phyloP scores from a whole-genome alignment of 2,329 filamentous ascomycete species.

The Fusarium sp. region DNA sequence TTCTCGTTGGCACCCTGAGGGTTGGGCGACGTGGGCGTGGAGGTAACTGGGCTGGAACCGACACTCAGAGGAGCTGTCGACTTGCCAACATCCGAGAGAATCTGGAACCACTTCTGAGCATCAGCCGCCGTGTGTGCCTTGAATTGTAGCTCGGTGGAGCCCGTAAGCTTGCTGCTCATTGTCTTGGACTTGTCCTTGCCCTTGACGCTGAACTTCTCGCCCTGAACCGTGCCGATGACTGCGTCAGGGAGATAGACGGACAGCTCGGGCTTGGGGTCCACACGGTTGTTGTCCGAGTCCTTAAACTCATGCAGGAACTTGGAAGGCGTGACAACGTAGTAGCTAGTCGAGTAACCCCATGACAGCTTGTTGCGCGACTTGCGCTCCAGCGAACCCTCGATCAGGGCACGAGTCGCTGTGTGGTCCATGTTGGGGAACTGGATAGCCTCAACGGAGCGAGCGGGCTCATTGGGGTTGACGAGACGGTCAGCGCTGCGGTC shows the following conservation, averaged over 20 bases:
- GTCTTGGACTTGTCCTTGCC: conserved; percentile 91
- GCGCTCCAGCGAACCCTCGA: conserved; percentile 89
- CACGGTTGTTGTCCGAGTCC: conserved; percentile 79
- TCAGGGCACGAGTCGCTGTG: conserved; percentile 79
- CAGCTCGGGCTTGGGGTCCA: conserved; percentile 85
- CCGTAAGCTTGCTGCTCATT: conserved; percentile 83
- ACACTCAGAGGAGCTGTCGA: conserved; percentile 52
- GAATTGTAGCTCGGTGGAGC: conserved; percentile 84
- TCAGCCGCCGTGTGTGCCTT: conserved; percentile 86
- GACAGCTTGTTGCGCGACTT: conserved; percentile 89
- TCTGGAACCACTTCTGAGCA: conserved; percentile 85
- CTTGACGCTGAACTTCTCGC: conserved; percentile 92
- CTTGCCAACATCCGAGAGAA: conserved; percentile 74
- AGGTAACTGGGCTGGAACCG: conserved; percentile 41
- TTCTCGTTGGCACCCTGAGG: conserved; percentile 16
- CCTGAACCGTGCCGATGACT: conserved; percentile 76
- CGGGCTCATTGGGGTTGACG: conserved; percentile 80
- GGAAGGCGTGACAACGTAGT: conserved; percentile 90
- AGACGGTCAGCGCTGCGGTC: conserved; percentile 77
- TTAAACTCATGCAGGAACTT: conserved; percentile 97
- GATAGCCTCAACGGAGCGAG: conserved; percentile 79
- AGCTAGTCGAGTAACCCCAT: conserved; percentile 81
- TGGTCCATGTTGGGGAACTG: conserved; percentile 92
- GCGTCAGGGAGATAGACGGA: conserved; percentile 95
- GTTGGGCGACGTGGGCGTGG: conserved; percentile 47